Conservation (phyloP, 2,329 filamentous ascomycete genomes). For the Botryotinia narcissicola region DNA sequence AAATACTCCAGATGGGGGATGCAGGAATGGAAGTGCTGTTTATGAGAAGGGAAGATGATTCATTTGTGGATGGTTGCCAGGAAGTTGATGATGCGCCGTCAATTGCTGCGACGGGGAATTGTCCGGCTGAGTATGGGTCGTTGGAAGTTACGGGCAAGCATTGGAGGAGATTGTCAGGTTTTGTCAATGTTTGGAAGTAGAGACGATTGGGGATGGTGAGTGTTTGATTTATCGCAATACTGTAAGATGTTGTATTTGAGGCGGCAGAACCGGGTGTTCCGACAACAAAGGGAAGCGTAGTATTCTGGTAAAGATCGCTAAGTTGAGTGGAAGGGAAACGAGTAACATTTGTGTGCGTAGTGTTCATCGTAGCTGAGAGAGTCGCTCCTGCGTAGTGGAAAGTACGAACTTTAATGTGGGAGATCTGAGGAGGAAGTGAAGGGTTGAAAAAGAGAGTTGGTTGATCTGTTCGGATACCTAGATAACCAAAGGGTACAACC, state of each 20-base stretch:
- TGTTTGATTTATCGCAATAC: conserved; percentile 48
- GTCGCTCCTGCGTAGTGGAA: conserved; percentile 67
- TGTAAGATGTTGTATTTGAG: conserved; percentile 45
- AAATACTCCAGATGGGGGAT: conserved; percentile 48
- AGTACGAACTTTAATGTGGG: conserved; percentile 57
- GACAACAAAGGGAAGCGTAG: conserved; percentile 57
- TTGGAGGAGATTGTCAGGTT: conserved; percentile 61
- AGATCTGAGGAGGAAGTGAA: conserved; percentile 58
- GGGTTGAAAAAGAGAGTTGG: conserved; percentile 63
- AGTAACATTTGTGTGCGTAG: conserved; percentile 61
- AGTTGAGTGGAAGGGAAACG: conserved; percentile 49
- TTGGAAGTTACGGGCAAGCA: conserved; percentile 54
- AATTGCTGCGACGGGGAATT: conserved; percentile 65
- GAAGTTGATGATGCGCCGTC: conserved; percentile 65
- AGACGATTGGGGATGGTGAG: conserved; percentile 58
- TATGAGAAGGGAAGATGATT: conserved; percentile 55
- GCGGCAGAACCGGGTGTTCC: conserved; percentile 43
- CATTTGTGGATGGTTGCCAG: conserved; percentile 61
- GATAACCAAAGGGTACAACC: conserved; percentile 64
- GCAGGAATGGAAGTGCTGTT: conserved; percentile 43
- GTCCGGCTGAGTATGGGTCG: conserved; percentile 55
- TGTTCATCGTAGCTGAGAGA: conserved; percentile 59
- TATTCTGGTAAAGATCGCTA: conserved; percentile 55
- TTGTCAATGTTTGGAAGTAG: conserved; percentile 52
- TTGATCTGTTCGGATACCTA: conserved; percentile 60